Conservation (phyloP, 371 early-diverging fungal species). For the Dinochytrium kinnereticum region DNA sequence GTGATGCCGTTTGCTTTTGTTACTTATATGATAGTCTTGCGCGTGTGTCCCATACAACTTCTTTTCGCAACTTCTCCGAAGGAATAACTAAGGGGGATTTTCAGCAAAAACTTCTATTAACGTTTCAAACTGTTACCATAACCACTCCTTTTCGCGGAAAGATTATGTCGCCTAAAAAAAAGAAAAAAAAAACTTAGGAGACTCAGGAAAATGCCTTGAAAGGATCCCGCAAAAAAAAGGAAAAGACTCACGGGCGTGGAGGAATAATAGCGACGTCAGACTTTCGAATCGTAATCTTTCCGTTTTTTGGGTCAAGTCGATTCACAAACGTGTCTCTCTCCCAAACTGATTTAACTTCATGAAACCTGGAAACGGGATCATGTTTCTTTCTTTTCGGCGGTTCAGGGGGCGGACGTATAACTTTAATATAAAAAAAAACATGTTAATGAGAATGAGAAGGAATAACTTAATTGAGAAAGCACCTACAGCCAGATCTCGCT, state of each 20-base stretch:
- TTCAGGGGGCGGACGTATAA: neutral
- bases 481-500: conserved; percentile 3
- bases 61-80: conserved; percentile 22
- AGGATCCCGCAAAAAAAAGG: neutral
- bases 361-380: conserved; percentile 27
- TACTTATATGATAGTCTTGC: neutral
- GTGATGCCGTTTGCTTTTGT: too few species aligned
- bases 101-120: neutral
- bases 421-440: neutral
- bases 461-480: neutral
- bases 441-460: too few species aligned
- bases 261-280: conserved; percentile 2
- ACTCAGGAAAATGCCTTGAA: too few species aligned
- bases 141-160: conserved; percentile 19
- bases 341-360: conserved; percentile 18
- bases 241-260: neutral
- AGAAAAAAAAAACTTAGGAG: neutral
- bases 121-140: too few species aligned
- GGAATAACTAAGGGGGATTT: conserved; percentile 19
- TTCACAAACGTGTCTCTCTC: conserved; percentile 15
- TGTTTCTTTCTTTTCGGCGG: conserved; percentile 13
- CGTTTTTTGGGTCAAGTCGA: conserved; percentile 13
- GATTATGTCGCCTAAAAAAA: conserved; percentile 16
- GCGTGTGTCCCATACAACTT: conserved; percentile 30
- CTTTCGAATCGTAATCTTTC: neutral